A percentile compares a stretch with the other conserved stretches of the same genome.
Evolutionary conservation across 768 basidiomycete species (phyloP).

Genomic region (Leucogyrophana mollusca): DNA sequence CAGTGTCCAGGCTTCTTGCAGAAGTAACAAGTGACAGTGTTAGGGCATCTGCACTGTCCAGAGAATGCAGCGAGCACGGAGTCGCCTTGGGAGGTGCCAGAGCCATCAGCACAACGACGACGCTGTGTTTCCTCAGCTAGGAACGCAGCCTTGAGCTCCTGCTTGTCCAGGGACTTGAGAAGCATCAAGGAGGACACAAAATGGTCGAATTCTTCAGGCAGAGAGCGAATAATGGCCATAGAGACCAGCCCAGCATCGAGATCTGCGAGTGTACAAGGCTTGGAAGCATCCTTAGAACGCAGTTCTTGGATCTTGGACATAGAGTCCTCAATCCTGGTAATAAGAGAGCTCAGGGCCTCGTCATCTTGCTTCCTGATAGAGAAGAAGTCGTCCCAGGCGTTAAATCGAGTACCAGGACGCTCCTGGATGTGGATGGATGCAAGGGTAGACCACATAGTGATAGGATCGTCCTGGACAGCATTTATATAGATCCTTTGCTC

Average conservation of each 20-base stretch:
- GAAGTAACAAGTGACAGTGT: neutral
- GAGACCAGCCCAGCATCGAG: constrained; percentile 6
- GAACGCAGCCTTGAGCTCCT: neutral
- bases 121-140: neutral
- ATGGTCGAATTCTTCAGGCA: constrained; percentile 7
- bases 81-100: neutral
- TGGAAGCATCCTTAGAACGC: too few species aligned
- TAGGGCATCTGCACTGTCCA: neutral
- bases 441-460: neutral
- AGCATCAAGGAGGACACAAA: constrained; percentile 11
- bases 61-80: neutral
- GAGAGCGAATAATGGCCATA: constrained; percentile 9
- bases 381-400: constrained; percentile 10
- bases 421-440: constrained; percentile 1
- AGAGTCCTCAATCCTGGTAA: neutral
- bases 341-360: constrained; percentile 1
- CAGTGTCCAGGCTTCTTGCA: neutral
- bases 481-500: neutral
- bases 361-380: constrained; percentile 6
- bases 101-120: neutral
- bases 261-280: neutral
- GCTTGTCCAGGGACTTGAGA: constrained; percentile 6
- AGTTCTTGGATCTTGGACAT: constrained; percentile 11
- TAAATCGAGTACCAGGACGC: constrained; percentile 1
- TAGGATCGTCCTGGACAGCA: neutral